Evolutionary conservation across 148 eudicot species (phyloP), one percentile per base, ranked within the genome.

Genomic region (Fagopyrum homotropicum): DNA sequence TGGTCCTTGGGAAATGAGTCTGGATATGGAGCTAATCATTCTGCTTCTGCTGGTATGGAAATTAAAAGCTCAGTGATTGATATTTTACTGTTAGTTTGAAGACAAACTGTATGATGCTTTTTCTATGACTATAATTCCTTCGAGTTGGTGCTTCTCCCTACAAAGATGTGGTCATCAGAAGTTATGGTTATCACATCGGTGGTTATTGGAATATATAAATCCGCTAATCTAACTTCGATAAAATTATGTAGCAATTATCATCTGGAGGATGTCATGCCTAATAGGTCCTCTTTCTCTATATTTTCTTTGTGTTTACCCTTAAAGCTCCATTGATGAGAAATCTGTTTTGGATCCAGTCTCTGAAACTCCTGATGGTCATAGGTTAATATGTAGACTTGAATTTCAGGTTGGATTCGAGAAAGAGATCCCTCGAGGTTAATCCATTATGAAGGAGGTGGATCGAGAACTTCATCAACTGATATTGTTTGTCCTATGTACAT

Each of bases 1-100:
- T 94, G 98, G 98, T 94, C 98, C 44, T 80, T 94, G 79, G 98
- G 98, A 61, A 94, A 94, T 79, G 98, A 94, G 82, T 69, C 98
- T 77, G 85, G 93, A 82, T 94, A 94, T 83, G 98, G 98, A 73
- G 90, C 98, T 50, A 94, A 91, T 84, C 98, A 94, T 89, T 89
- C 90, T 82, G 95, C 96, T 83, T 76, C 85, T 71, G 96, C 98
- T 81, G 98, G 98, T 94, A 92, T 72, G 48, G 19, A 66, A 66
- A 66, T 35, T 40, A 19, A 57, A 19, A 16, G 26, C 63, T 57
- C 11, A 0, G 52, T 7, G 52, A 5, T 49, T 1, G 52, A 8
- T 35, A 2, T 49, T 49, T 49, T 49, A 9, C 52, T 49, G 52
- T 49, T 49, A 49, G 40, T 35, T 1, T 35, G 40, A 35, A 35